A percentile compares a stretch with the other conserved stretches of the same genome.
These are phyloP conservation scores for Thraustotheca clavata DNA, from an alignment of 352 stramenopile genomes.

Conservation along the genomic window DNA sequence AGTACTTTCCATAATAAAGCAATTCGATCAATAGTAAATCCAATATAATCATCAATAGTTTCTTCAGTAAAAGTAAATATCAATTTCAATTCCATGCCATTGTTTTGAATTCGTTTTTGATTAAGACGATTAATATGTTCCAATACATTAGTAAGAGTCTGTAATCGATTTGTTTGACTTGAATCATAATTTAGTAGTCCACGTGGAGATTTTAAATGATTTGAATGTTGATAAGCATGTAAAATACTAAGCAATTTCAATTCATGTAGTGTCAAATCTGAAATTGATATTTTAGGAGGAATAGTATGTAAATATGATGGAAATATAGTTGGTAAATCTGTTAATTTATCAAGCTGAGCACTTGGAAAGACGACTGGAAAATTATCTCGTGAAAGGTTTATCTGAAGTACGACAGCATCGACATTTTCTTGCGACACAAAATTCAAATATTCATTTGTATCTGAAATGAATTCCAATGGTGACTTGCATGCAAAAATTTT, in stretches of 20 bases:
- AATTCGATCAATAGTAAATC: too few species aligned
- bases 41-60: too few species aligned
- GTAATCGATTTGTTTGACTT: slow-evolving; percentile 1
- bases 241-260: slow-evolving; percentile 15
- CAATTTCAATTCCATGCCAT: background rate
- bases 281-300: background rate
- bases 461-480: slow-evolving; percentile 9
- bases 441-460: slow-evolving; percentile 14
- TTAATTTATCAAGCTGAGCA: background rate
- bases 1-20: too few species aligned
- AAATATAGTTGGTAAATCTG: background rate
- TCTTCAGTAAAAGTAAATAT: slow-evolving; percentile 5
- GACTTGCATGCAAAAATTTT: slow-evolving; percentile 4
- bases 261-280: background rate
- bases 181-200: background rate
- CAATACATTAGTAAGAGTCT: background rate
- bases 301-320: background rate
- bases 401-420: slow-evolving; percentile 4
- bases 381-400: background rate
- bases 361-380: slow-evolving; percentile 12
- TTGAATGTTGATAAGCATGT: background rate
- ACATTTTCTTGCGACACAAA: slow-evolving; percentile 7
- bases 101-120: background rate
- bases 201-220: slow-evolving; percentile 10
- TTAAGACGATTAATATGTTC: background rate